Evolutionary conservation across 768 basidiomycete genomes (phyloP), one percentile per base, ranked within the genome.

Genomic region (Hypholoma fasciculare): DNA sequence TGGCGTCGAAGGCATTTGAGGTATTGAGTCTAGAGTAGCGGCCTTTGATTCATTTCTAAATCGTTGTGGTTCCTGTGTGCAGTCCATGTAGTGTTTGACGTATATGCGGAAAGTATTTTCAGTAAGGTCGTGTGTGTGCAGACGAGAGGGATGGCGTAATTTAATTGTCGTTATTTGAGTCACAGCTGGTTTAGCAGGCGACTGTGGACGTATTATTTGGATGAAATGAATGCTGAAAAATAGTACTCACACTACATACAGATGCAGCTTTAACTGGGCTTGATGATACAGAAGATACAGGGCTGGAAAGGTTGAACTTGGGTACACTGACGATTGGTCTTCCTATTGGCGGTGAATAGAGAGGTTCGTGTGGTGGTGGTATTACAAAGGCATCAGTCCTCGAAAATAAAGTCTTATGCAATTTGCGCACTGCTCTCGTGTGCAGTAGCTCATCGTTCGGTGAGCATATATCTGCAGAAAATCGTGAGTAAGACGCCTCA

Each of bases 41-140:
- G 52, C 37, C 19, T 67, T 65, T 19, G 60, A 38, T 44, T 68
- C 61, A 49, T 62, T 63, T 7, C 63, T 64, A 9, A 47, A 64
- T 54, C 56, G 46, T 48, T 38, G 20, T 40, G 36, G 8, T 44
- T 11, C 37, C 55, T 40, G 73, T 0, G 78, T 79, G 63, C 86
- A 76, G 63, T 89, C 84, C 87, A 93, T 88, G 70, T 85, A 92
- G 62, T 92, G 87, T 62, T 89, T 90, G 59, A 93, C 62, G 63
- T 93, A 91, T 39, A 90, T 80, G 11, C 87, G 80, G 67, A 93
- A 90, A 0, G 85, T 88, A 59, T 87, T 87, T 3, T 76, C 80
- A 2, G 84, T 92, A 26, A 93, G 82, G 56, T 92, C 88, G 17
- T 77, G 76, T 0, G 84, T 81, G 55, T 81, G 87, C 26, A 92